phyloP scores from a whole-genome alignment of 2,329 filamentous ascomycete genomes.

The Phialophora expanda region DNA sequence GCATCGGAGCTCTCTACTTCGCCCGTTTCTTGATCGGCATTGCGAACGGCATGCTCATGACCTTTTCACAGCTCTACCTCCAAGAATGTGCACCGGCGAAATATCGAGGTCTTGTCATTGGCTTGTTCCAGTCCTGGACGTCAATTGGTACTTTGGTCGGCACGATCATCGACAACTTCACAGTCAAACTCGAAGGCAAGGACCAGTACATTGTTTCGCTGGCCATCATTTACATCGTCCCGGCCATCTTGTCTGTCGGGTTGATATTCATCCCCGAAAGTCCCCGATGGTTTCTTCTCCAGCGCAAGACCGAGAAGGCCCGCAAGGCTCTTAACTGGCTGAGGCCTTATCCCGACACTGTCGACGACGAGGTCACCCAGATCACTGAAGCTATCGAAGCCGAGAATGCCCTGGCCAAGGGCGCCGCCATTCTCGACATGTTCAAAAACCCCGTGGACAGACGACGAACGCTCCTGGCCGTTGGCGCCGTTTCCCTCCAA shows the following conservation, averaged over 20 bases:
- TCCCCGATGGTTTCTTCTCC: slow-evolving; percentile 43
- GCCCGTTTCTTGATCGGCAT: slow-evolving; percentile 62
- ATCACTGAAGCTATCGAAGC: slow-evolving; percentile 46
- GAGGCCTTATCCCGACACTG: slow-evolving; percentile 42
- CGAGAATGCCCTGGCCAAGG: slow-evolving; percentile 45
- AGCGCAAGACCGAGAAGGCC: slow-evolving; percentile 42
- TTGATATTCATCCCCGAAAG: slow-evolving; percentile 46
- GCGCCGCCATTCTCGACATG: slow-evolving; percentile 53
- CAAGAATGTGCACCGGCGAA: slow-evolving; percentile 59
- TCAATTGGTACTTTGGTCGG: slow-evolving; percentile 51
- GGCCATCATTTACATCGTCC: slow-evolving; percentile 44
- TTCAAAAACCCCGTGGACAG: slow-evolving; percentile 60
- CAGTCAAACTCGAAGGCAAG: slow-evolving; percentile 45
- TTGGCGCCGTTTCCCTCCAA: slow-evolving; percentile 57
- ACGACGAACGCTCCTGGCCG: slow-evolving; percentile 56
- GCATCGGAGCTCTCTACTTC: slow-evolving; percentile 60
- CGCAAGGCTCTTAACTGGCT: slow-evolving; percentile 47
- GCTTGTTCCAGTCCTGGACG: slow-evolving; percentile 57
- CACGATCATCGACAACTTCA: slow-evolving; percentile 56
- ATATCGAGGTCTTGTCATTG: slow-evolving; percentile 57
- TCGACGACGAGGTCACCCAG: slow-evolving; percentile 45
- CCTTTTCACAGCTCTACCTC: slow-evolving; percentile 58
- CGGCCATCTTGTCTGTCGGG: slow-evolving; percentile 40
- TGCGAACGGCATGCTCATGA: slow-evolving; percentile 64
- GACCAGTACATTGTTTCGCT: slow-evolving; percentile 48